Percentiles rank a stretch among this genome's conserved stretches.
Conservation (phyloP, 2,329 filamentous ascomycete genomes). For the Microdochium nivale region DNA sequence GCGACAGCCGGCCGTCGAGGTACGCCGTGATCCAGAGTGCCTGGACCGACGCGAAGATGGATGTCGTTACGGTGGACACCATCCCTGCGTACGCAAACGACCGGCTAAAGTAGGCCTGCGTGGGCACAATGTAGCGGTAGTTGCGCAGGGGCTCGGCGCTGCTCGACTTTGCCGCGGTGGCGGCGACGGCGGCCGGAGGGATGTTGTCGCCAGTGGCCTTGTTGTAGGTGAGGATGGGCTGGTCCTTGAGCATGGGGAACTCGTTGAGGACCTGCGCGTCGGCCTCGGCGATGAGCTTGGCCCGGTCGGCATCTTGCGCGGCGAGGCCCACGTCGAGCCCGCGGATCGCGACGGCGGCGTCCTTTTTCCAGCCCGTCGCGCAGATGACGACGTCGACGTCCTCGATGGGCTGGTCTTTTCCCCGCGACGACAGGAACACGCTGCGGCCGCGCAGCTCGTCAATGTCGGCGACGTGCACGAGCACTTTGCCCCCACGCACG, state of each 20-base stretch:
- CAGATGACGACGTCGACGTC: conserved; percentile 31
- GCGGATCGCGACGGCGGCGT: conserved; percentile 45
- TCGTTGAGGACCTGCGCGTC: conserved; percentile 39
- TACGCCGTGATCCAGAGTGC: conserved; percentile 50
- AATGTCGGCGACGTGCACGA: conserved; percentile 47
- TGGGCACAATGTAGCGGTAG: neutral
- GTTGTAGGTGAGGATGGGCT: conserved; percentile 25
- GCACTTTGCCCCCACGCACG: conserved; percentile 42
- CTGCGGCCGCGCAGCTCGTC: conserved; percentile 22
- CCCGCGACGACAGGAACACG: neutral
- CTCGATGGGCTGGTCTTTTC: conserved; percentile 32
- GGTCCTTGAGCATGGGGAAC: conserved; percentile 38
- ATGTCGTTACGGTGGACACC: conserved; percentile 33
- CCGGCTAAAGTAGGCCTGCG: conserved; percentile 9
- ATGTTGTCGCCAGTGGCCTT: conserved; percentile 8
- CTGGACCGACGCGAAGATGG: conserved; percentile 33
- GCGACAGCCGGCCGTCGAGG: conserved; percentile 34
- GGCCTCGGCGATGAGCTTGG: conserved; percentile 27
- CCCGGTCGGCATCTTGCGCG: conserved; percentile 18
- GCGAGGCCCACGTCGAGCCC: conserved; percentile 49
- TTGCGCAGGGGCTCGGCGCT: neutral
- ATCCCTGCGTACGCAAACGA: conserved; percentile 40
- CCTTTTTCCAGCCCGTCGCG: conserved; percentile 17
- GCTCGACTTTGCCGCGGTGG: conserved; percentile 17
- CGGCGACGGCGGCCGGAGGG: conserved; percentile 28